Evolutionary conservation across 768 basidiomycete genomes (phyloP).

Genomic region (Mycena belliarum): DNA sequence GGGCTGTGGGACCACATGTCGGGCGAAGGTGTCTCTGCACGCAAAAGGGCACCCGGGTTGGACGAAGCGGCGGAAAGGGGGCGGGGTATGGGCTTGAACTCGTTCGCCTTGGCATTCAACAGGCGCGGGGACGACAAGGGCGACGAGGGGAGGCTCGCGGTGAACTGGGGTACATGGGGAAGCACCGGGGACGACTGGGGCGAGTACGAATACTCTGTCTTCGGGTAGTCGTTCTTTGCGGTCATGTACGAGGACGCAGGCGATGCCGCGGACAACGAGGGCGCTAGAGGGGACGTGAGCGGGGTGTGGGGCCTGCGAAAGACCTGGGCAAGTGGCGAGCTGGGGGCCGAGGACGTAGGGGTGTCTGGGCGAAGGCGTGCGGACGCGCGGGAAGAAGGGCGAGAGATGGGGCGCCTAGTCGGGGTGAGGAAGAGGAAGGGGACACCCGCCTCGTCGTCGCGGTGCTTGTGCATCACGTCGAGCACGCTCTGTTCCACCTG

Average conservation of each 20-base stretch:
- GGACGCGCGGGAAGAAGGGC: slow-evolving; percentile 80
- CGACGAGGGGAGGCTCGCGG: slow-evolving; percentile 82
- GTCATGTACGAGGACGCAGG: slow-evolving; percentile 61
- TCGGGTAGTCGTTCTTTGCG: slow-evolving; percentile 44
- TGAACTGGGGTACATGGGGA: slow-evolving; percentile 60
- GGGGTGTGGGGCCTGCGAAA: slow-evolving; percentile 84
- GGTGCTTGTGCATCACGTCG: slow-evolving; percentile 94
- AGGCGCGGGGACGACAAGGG: slow-evolving; percentile 84
- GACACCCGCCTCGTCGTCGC: slow-evolving; percentile 80
- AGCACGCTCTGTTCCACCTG: slow-evolving; percentile 88
- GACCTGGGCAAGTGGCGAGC: slow-evolving; percentile 71
- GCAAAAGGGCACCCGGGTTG: slow-evolving; percentile 51
- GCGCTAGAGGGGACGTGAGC: slow-evolving; percentile 71
- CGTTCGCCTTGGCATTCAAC: slow-evolving; percentile 86
- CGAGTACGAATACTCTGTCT: slow-evolving; percentile 28
- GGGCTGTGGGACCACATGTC: slow-evolving; percentile 86
- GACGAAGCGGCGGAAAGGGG: slow-evolving; percentile 76
- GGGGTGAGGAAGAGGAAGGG: slow-evolving; percentile 84
- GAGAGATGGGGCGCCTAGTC: slow-evolving; percentile 74
- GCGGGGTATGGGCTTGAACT: slow-evolving; percentile 83
- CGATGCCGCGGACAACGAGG: slow-evolving; percentile 46
- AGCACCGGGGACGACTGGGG: slow-evolving; percentile 72
- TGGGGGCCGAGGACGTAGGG: slow-evolving; percentile 51
- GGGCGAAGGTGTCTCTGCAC: slow-evolving; percentile 84
- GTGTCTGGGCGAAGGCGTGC: slow-evolving; percentile 74